A percentile compares a stretch with the other conserved stretches of the same genome.
These are phyloP conservation scores for Bombardia bombarda DNA, from an alignment of 495 filamentous ascomycete species.

Conservation along the genomic window DNA sequence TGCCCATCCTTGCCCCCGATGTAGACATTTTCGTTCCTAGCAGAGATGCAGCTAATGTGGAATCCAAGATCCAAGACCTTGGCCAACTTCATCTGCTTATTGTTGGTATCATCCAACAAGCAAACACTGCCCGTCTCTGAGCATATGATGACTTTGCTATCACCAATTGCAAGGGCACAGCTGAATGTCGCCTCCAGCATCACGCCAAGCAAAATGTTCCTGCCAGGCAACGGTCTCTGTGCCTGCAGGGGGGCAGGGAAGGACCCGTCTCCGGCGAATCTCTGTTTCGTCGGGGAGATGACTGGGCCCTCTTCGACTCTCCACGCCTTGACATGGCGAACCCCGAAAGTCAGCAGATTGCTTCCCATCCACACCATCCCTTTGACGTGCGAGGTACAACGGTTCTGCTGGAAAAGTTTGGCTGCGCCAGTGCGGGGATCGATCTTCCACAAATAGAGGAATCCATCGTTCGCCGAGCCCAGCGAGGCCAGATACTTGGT, in stretches of 20 bases:
- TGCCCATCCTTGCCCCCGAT: constrained; percentile 40
- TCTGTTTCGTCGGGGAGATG: constrained; percentile 40
- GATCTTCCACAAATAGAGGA: constrained; percentile 85
- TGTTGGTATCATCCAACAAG: constrained; percentile 69
- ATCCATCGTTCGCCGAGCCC: constrained; percentile 84
- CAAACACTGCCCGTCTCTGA: constrained; percentile 68
- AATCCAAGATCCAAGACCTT: constrained; percentile 56
- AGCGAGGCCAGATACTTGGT: constrained; percentile 83
- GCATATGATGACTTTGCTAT: constrained; percentile 61
- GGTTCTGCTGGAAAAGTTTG: constrained; percentile 83
- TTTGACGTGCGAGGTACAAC: constrained; percentile 77
- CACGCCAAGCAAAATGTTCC: constrained; percentile 66
- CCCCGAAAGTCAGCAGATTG: constrained; percentile 57
- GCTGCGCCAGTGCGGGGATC: constrained; percentile 77
- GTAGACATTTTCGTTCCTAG: constrained; percentile 29
- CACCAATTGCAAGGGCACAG: constrained; percentile 64
- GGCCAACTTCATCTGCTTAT: constrained; percentile 59
- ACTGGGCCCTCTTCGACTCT: constrained; percentile 56
- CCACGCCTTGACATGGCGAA: constrained; percentile 93
- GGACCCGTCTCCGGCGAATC: constrained; percentile 31
- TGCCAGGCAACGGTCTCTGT: constrained; percentile 46
- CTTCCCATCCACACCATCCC: constrained; percentile 83
- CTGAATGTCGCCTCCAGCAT: constrained; percentile 80
- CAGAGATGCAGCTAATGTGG: constrained; percentile 51
- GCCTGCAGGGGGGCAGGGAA: constrained; percentile 22